Base-by-base conservation (phyloP, 805 yeast genomes). In the Hanseniaspora occidentalis region DNA sequence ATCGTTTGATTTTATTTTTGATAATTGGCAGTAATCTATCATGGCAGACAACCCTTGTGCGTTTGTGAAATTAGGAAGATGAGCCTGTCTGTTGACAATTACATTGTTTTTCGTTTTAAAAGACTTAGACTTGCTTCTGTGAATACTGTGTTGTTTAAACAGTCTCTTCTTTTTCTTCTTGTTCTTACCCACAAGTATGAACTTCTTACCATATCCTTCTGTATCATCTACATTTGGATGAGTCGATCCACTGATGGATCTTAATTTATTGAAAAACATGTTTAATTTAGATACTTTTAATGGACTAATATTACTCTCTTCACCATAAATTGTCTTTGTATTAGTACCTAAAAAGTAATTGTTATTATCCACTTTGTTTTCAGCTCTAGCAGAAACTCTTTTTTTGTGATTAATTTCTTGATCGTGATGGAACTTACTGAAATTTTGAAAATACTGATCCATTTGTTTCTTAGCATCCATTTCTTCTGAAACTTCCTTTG, bases 391-490 rank as follows among this genome's bases (percentile, higher is more conserved):
- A 2, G 43, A 41, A 5, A 41, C 7, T 24, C 51, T 44, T 3
- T 41, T 39, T 37, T 27, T 38, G 31, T 46, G 43, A 39, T 48
- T 48, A 13, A 35, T 42, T 7, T 47, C 41, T 36, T 48, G 51
- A 7, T 34, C 45, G 19, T 38, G 34, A 16, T 44, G 45, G 17
- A 48, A 48, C 27, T 43, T 43, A 24, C 44, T 40, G 33, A 43
- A 44, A 37, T 42, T 41, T 4, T 38, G 35, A 9, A 35, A 27
- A 42, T 37, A 45, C 6, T 17, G 27, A 24, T 38, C 31, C 9
- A 40, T 13, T 20, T 31, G 36, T 21, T 31, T 35, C 23, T 23
- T 17, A 6, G 21, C 17, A 13, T 27, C 35, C n/a, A n/a, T 6
- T 6, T 37, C 35, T 19, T 18, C 14, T 19, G 27, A 18, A n/a